Base-by-base conservation (phyloP, 345 rosid genomes). In the Citropsis articulata region DNA sequence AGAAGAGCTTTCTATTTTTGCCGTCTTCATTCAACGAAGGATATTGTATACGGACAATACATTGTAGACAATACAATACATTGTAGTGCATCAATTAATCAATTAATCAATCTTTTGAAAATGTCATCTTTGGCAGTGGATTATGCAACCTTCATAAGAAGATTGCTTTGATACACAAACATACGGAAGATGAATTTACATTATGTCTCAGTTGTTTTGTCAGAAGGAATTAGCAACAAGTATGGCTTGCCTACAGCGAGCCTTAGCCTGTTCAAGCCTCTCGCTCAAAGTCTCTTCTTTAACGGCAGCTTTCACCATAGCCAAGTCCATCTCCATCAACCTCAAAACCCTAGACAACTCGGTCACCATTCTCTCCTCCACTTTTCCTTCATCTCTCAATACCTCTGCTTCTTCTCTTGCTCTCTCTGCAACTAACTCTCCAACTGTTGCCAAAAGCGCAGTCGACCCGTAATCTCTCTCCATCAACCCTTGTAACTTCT, bases 291-390 rank as follows among this genome's bases (percentile, higher is more conserved):
- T 95, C 57, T 92, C 95, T 69, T 90, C 90, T 60, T 93, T 93
- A 2, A 93, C 91, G 4, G 98, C 89, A 74, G 94, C 98, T 85
- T 90, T 93, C 2, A 93, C 98, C 98, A 95, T 92, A 13, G 93
- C 97, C 79, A 95, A 85, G 78, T 95, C 98, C 98, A 95, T 95
- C 91, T 95, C 97, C 98, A 93, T 90, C 90, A 93, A 67, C 86
- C 82, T 91, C 90, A 95, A 83, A 48, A 95, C 98, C 79, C 98
- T 91, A n/a, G 80, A 89, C 80, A 95, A 79, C 83, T 93, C 98
- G 7, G 94, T 93, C 72, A 93, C 95, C 94, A 93, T 84, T 81
- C 93, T 88, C 21, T 90, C 97, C 69, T 93, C 96, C 75, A 92
- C 97, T 77, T 91, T 85, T 2, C 95, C 98, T 72, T 89, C 94